phyloP scores from a whole-genome alignment of 2,329 filamentous ascomycete species.

The Samsoniella hepiali region DNA sequence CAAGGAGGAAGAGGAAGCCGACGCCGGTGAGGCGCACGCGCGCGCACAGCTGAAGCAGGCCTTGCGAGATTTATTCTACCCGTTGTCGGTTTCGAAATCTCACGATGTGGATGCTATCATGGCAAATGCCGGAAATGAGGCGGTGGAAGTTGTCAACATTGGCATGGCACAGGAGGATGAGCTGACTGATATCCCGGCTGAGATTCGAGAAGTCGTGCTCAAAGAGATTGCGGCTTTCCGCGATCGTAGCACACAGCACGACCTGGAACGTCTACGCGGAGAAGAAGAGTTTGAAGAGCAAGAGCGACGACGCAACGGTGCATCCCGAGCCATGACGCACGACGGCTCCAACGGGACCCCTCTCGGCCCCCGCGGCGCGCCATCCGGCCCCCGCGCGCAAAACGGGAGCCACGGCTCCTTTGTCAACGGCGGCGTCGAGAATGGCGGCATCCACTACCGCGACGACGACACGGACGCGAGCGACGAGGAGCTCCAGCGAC shows the following conservation, averaged over 20 bases:
- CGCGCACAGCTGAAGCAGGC: slow-evolving; percentile 64
- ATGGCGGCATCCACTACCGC: slow-evolving; percentile 59
- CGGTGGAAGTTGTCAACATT: slow-evolving; percentile 85
- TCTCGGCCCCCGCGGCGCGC: slow-evolving; percentile 49
- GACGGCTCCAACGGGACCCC: slow-evolving; percentile 56
- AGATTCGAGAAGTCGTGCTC: slow-evolving; percentile 93
- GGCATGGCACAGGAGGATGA: slow-evolving; percentile 87
- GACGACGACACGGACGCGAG: slow-evolving; percentile 86
- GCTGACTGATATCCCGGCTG: slow-evolving; percentile 87
- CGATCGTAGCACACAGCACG: slow-evolving; percentile 82
- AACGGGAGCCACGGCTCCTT: slow-evolving; percentile 65
- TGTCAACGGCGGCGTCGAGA: slow-evolving; percentile 56
- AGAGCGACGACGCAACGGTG: slow-evolving; percentile 71
- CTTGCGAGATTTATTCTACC: slow-evolving; percentile 70
- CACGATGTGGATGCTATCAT: slow-evolving; percentile 70
- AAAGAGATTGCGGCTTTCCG: slow-evolving; percentile 92
- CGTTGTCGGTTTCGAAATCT: slow-evolving; percentile 43
- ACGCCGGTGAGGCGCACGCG: slow-evolving; percentile 66
- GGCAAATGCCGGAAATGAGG: slow-evolving; percentile 61
- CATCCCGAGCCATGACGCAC: slow-evolving; percentile 61
- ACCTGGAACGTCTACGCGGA: slow-evolving; percentile 78
- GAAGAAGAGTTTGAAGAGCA: slow-evolving; percentile 92
- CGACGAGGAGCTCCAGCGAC: slow-evolving; percentile 77
- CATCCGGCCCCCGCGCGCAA: slow-evolving; percentile 62
- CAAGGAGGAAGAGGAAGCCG: slow-evolving; percentile 57